A percentile compares a stretch with the other conserved stretches of the same genome.
Conservation (phyloP, 495 filamentous ascomycete genomes). For the Daldinia caldariorum region DNA sequence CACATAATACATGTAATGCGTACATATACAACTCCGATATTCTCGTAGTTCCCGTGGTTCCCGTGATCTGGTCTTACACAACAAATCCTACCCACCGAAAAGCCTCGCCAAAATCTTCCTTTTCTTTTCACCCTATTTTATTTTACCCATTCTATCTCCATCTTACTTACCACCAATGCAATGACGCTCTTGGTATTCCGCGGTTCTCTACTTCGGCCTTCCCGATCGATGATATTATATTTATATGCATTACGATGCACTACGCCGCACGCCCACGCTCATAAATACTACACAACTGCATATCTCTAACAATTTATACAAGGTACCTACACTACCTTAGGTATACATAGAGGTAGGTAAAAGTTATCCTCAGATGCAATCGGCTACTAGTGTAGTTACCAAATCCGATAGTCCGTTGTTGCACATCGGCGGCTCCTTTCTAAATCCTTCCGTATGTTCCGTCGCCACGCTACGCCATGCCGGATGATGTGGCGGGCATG, state of each 20-base stretch:
- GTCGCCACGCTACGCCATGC: neutral
- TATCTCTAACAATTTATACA: no score
- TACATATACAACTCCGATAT: neutral
- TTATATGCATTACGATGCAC: constrained; percentile 3
- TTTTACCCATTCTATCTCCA: neutral
- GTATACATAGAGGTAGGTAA: no score
- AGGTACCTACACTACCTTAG: no score
- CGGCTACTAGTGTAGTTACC: neutral
- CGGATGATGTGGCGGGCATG: constrained; percentile 14
- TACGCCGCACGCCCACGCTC: constrained; percentile 11
- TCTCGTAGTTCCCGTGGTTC: neutral
- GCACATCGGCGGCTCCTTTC: neutral
- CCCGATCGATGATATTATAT: constrained; percentile 4
- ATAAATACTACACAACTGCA: neutral
- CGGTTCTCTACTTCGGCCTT: constrained; percentile 17
- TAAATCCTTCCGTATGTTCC: constrained; percentile 22
- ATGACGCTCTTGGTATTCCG: constrained; percentile 2
- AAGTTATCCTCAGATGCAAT: neutral
- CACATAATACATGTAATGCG: constrained; percentile 5
- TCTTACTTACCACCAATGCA: no score
- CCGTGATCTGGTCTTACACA: constrained; percentile 29
- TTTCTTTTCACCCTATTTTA: no score
- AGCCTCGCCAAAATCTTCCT: no score
- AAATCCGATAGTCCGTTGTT: constrained; percentile 3
- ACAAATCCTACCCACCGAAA: constrained; percentile 31